Evolutionary conservation across 192 early-diverging fungal species (phyloP).

Genomic region (Jimgerdemannia lactiflua): DNA sequence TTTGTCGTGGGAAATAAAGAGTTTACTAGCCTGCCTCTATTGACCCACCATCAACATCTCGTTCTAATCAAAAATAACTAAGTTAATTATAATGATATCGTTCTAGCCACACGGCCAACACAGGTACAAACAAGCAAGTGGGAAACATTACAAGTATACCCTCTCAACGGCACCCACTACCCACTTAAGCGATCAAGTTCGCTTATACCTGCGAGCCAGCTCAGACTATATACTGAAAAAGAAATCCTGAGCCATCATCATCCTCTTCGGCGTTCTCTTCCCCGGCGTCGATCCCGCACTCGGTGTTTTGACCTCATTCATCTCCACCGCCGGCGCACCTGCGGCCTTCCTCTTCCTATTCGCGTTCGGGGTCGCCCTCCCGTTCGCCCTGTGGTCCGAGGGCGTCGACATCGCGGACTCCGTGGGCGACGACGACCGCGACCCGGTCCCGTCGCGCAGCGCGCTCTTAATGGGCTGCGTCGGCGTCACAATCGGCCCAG

Average conservation of each 20-base stretch:
- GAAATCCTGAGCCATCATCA: background rate
- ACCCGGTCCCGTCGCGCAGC: background rate
- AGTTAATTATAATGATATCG: no score
- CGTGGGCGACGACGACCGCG: background rate
- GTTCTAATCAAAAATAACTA: no score
- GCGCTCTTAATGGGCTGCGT: slow-evolving; percentile 1
- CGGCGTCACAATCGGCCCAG: slow-evolving; percentile 2
- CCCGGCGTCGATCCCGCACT: slow-evolving; percentile 5
- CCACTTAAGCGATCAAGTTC: no score
- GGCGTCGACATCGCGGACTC: no score
- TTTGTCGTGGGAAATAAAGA: no score
- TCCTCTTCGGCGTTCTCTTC: background rate
- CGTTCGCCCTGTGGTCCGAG: slow-evolving; percentile 12
- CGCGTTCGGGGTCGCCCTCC: slow-evolving; percentile 9
- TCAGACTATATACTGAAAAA: background rate
- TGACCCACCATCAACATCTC: no score
- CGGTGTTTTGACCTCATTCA: slow-evolving; percentile 20
- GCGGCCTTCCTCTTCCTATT: slow-evolving; percentile 4
- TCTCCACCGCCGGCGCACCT: slow-evolving; percentile 7
- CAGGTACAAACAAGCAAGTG: no score
- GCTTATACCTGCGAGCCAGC: no score
- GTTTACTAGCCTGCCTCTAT: no score
- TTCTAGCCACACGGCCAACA: no score
- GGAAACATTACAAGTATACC: no score
- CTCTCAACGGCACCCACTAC: no score